Base-by-base conservation (phyloP, 2,329 filamentous ascomycete species). In the Lecanicillium sp. region DNA sequence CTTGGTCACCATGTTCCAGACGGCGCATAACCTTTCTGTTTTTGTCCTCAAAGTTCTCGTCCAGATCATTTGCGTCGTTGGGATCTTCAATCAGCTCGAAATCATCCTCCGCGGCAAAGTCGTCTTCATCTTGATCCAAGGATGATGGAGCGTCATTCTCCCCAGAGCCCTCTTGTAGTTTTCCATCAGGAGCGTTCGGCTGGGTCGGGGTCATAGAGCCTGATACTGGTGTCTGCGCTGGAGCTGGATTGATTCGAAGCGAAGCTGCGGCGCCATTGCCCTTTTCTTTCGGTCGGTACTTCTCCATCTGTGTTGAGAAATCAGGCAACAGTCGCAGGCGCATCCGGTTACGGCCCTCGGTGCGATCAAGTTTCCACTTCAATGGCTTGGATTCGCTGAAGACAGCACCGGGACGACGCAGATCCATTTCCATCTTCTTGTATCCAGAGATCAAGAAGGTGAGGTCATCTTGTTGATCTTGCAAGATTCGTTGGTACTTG, bases 11-110 rank as follows among this genome's bases (percentile, higher is more conserved):
- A 11, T 84, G 83, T 50, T 95, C 84, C 10, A 98, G 71, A 46
- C 87, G 90, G 37, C 92, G 78, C 87, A 97, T 94, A 32, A 98
- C 90, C 60, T 96, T 96, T 32, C 94, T 78, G 54, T 98, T 97
- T 66, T 96, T 97, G 60, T 98, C 94, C 60, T 98, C 94, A 46
- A 94, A 94, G 2, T 81, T 82, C 48, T 83, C 79, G 12, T 80
- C 77, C 1, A 64, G 70, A 33, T 92, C 87, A 18, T 86, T 77
- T 29, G 84, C 79, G 41, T 90, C 84, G 51, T 88, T 88, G 0
- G 90, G 89, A 44, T 96, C 90, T 44, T 97, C 89, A 6, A 98
- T 83, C 48, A 98, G 78, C 61, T 98, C 92, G 54, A 95, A 98
- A 48, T 94, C 94, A 33, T 97, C 92, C 41, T 96, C 92, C 0